Conservation (phyloP, 1,284 basidiomycete species). For the Anthracocystis setariae region DNA sequence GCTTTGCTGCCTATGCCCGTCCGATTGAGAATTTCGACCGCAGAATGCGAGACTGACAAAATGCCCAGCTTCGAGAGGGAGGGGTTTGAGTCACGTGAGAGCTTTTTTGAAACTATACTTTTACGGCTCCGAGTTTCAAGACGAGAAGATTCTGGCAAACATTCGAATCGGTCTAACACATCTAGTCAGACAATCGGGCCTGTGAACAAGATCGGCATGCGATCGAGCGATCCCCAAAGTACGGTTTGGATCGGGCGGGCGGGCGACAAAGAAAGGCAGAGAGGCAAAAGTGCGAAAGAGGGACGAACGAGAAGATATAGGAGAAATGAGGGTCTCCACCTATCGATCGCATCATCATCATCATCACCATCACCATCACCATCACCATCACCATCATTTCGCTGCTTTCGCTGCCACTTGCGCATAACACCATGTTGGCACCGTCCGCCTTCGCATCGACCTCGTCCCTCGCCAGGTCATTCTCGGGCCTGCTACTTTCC, state of each 20-base stretch:
- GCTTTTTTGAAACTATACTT: too few species aligned
- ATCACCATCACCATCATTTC: neutral
- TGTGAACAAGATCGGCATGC: too few species aligned
- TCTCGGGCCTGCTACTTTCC: constrained; percentile 27
- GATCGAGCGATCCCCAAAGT: too few species aligned
- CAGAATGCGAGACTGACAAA: too few species aligned
- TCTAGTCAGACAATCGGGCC: neutral
- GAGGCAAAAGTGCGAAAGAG: neutral
- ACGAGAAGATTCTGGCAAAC: neutral
- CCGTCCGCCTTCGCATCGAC: constrained; percentile 21
- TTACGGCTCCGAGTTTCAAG: neutral
- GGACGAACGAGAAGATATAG: neutral
- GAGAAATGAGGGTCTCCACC: too few species aligned
- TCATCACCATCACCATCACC: neutral
- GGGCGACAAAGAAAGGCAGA: too few species aligned
- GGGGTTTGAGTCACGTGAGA: too few species aligned
- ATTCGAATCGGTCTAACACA: neutral
- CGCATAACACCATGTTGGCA: constrained; percentile 23
- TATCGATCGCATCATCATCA: neutral
- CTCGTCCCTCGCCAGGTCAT: constrained; percentile 21
- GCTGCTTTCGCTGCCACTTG: neutral
- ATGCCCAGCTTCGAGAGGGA: too few species aligned
- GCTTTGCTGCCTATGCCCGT: neutral
- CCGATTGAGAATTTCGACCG: too few species aligned
- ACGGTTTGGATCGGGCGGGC: too few species aligned